Base-by-base conservation (phyloP, 164 flowering plant species). In the Pachysandra terminalis region DNA sequence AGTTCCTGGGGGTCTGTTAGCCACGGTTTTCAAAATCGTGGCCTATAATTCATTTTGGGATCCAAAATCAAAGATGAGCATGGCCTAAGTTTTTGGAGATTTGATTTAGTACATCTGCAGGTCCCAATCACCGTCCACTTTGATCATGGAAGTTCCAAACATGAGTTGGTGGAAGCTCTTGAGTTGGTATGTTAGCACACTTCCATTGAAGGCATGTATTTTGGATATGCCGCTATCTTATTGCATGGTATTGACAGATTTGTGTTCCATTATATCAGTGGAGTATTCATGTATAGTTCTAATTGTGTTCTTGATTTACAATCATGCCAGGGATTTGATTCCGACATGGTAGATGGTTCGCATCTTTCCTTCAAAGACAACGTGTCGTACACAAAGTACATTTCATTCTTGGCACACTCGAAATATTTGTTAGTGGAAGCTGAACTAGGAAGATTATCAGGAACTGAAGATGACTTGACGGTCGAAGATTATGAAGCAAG, bases 111-210 rank as follows among this genome's bases (percentile, higher is more conserved):
- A 45, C 51, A 16, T 26, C n/a, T 70, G 40, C 68, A 96, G 99
- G 99, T 93, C 64, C 99, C 99, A 13, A 83, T 96, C 26, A 85
- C 97, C n/a, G 96, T 93, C 66, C 99, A 96, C 79, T 96, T 88
- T 78, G 99, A 96, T 80, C 99, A 96, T 78, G 99, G 99, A 68
- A 83, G 73, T 80, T 86, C 90, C 56, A 86, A 83, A 76, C 71
- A 75, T 74, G 97, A 96, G 69, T 71, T 93, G 63, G 64, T 91
- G 69, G 85, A 85, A 74, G 90, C 84, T 75, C 81, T 93, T 69
- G 96, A 91, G 57, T 24, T 88, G 96, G 98, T 93, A 77, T 71
- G 81, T 67, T 64, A 19, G 24, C 12, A 45, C 27, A 40, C 52
- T 24, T 57, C 21, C 4, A 24, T 45, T 6, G 40, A 28, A 28